A percentile compares a stretch with the other conserved stretches of the same genome.
phyloP scores from a whole-genome alignment of 352 stramenopile species.

The Phytophthora europaea region DNA sequence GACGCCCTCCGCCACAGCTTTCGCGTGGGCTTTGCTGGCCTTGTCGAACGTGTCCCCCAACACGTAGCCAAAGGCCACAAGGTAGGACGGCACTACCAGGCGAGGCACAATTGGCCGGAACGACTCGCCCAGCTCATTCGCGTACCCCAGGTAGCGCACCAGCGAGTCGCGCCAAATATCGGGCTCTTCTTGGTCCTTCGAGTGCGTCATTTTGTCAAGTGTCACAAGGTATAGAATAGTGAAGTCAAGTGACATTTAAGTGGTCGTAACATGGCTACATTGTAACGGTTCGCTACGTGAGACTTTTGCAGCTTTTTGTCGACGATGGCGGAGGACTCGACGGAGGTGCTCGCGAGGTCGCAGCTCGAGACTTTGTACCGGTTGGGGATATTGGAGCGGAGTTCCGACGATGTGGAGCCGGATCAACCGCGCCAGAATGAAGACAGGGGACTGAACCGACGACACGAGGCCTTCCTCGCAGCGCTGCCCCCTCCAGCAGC shows the following conservation, averaged over 20 bases:
- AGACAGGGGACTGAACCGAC: conserved; percentile 11
- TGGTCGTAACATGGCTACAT: conserved; percentile 17
- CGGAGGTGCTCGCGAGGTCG: conserved; percentile 47
- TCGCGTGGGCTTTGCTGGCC: conserved; percentile 48
- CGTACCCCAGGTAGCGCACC: conserved; percentile 91
- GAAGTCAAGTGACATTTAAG: conserved; percentile 1
- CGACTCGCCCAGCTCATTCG: conserved; percentile 91
- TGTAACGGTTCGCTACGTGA: conserved; percentile 18
- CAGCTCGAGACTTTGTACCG: conserved; percentile 64
- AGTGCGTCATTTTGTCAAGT: not conserved
- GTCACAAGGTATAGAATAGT: not conserved
- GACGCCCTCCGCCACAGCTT: conserved; percentile 37
- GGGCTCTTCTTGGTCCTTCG: conserved; percentile 5
- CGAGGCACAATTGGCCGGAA: conserved; percentile 83
- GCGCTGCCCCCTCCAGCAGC: conserved; percentile 33
- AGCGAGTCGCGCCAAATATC: conserved; percentile 90
- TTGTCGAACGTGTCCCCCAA: conserved; percentile 88
- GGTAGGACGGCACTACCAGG: conserved; percentile 82
- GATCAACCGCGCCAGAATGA: conserved; percentile 23
- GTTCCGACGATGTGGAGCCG: conserved; percentile 32
- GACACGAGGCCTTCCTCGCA: conserved; percentile 33
- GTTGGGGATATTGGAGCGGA: conserved; percentile 58
- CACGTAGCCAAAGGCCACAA: conserved; percentile 87
- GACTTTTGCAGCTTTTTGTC: conserved; percentile 4
- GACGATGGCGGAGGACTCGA: conserved; percentile 27